A percentile compares a stretch with the other conserved stretches of the same genome.
phyloP scores from a whole-genome alignment of 1,139 yeast species.

The Nakaseomyces kungkrabaensis region DNA sequence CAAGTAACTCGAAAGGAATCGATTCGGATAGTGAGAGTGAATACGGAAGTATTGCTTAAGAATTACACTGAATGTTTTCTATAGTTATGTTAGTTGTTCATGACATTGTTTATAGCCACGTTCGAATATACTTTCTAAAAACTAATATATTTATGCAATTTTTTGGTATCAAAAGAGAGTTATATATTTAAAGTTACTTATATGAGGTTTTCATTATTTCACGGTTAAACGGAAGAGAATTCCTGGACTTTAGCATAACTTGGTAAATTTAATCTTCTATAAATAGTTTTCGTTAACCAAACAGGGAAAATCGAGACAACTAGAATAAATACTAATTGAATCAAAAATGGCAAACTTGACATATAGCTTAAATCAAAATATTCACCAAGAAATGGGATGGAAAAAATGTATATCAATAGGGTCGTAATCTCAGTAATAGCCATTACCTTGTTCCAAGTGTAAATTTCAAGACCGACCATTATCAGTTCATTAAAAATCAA shows the following conservation, averaged over 20 bases:
- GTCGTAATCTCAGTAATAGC: constrained; percentile 64
- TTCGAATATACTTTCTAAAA: neutral
- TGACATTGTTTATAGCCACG: too few relatives aligned
- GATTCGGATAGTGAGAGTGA: constrained; percentile 32
- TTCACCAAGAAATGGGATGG: constrained; percentile 74
- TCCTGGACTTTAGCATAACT: constrained; percentile 95
- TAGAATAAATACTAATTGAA: constrained; percentile 61
- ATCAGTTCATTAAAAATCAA: constrained; percentile 75
- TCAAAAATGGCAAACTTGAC: constrained; percentile 46
- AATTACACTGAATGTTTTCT: too few relatives aligned
- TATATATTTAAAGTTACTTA: neutral
- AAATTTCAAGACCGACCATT: constrained; percentile 89
- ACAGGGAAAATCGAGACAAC: constrained; percentile 76
- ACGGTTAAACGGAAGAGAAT: constrained; percentile 21
- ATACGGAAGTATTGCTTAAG: constrained; percentile 23
- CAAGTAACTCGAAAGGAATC: constrained; percentile 8
- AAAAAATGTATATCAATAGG: constrained; percentile 51
- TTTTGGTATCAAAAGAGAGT: neutral
- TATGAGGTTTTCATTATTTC: neutral
- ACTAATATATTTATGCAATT: constrained; percentile 1
- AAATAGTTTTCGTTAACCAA: constrained; percentile 70
- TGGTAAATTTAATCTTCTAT: constrained; percentile 78
- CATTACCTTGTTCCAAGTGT: constrained; percentile 83
- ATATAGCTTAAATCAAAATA: constrained; percentile 70
- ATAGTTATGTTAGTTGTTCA: too few relatives aligned